Evolutionary conservation across 139 green algal species (phyloP), one percentile per base, ranked within the genome.

Genomic region (Closterium sp.): DNA sequence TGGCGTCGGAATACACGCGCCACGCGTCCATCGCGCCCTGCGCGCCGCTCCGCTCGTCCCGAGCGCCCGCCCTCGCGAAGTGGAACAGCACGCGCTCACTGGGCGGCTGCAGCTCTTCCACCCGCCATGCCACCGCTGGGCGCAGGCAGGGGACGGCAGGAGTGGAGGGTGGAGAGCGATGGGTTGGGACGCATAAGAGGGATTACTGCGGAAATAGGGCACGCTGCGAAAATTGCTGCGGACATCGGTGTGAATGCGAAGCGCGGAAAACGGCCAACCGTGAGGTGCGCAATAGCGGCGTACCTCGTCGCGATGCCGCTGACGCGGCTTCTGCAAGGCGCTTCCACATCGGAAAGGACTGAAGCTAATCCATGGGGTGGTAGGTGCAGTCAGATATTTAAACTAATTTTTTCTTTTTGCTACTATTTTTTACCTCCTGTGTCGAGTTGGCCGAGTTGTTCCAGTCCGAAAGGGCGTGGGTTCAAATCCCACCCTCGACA

Each of bases 381-480:
- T 13, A 91, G 24, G n/a, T n/a, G n/a, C n/a, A n/a, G n/a, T n/a
- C n/a, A n/a, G n/a, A n/a, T n/a, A n/a, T n/a, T n/a, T n/a, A n/a
- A n/a, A n/a, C n/a, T n/a, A n/a, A n/a, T n/a, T n/a, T n/a, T n/a
- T n/a, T n/a, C n/a, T n/a, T n/a, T n/a, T n/a, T n/a, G n/a, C n/a
- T n/a, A n/a, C n/a, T n/a, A n/a, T n/a, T n/a, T n/a, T n/a, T n/a
- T n/a, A n/a, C n/a, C n/a, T n/a, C n/a, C n/a, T n/a, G n/a, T n/a
- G 89, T 62, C 38, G 45, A 92, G 50, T 34, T 92, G 89, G 89
- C 89, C 89, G 89, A 92, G 89, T 86, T 92, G 89, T 89, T 50
- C 89, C 89, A 89, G 89, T 92, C 89, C 89, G 89, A 92, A 92
- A 92, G 89, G 89, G 89, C 89, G 50, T 92, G 89, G 89, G 89